Evolutionary conservation across 495 filamentous ascomycete genomes (phyloP).

Genomic region (Daldinia bambusicola): DNA sequence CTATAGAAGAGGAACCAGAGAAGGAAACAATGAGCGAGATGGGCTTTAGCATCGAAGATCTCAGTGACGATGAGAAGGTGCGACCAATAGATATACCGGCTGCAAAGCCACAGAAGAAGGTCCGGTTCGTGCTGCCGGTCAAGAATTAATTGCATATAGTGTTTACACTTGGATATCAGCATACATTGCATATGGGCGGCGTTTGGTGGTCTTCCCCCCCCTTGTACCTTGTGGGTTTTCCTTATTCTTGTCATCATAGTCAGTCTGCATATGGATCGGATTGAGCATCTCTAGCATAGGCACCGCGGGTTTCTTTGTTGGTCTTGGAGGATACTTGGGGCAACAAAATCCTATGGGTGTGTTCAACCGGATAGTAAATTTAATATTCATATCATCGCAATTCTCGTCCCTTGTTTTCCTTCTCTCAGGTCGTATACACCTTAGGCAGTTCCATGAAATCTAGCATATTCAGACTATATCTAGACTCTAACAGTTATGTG

Average conservation of each 20-base stretch:
- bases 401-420: background rate
- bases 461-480: background rate
- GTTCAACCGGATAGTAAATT: slow-evolving; percentile 22
- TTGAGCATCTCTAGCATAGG: slow-evolving; percentile 24
- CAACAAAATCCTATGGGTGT: slow-evolving; percentile 12
- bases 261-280: slow-evolving; percentile 21
- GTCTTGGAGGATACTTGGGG: slow-evolving; percentile 13
- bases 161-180: slow-evolving; percentile 20
- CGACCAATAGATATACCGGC: slow-evolving; percentile 55
- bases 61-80: slow-evolving; percentile 40
- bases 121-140: slow-evolving; percentile 60
- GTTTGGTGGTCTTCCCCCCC: slow-evolving; percentile 6
- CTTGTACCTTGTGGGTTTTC: slow-evolving; percentile 25
- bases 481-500: slow-evolving; percentile 1
- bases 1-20: slow-evolving; percentile 62
- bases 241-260: slow-evolving; percentile 13
- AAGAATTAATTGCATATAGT: slow-evolving; percentile 44
- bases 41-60: slow-evolving; percentile 43
- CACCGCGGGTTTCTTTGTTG: slow-evolving; percentile 14
- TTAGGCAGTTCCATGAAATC: background rate
- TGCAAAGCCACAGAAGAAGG: slow-evolving; percentile 61
- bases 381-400: slow-evolving; percentile 25
- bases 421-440: background rate
- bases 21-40: slow-evolving; percentile 54
- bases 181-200: slow-evolving; percentile 38